Evolutionary conservation across 2,329 filamentous ascomycete genomes (phyloP).

Genomic region (Apiospora phragmitis): DNA sequence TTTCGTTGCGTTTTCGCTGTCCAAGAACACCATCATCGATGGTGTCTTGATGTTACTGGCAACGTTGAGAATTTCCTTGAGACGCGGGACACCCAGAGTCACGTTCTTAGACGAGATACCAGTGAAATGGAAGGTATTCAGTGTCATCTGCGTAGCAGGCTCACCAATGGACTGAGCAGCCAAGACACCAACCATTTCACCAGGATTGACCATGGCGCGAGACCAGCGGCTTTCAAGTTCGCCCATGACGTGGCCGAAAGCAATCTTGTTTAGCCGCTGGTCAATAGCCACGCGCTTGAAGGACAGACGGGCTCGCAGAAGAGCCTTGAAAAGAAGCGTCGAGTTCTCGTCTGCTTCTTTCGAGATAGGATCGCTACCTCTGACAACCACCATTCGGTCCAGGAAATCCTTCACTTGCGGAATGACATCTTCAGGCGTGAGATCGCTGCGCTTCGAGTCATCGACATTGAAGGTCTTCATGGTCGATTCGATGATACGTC

Average conservation of each 20-base stretch:
- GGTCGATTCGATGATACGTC: slow-evolving; percentile 86
- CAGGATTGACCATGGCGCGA: slow-evolving; percentile 81
- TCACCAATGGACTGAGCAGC: slow-evolving; percentile 98
- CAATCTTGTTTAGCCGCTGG: slow-evolving; percentile 84
- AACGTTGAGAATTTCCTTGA: slow-evolving; percentile 99
- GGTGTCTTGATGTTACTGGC: slow-evolving; percentile 98
- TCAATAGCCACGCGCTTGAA: slow-evolving; percentile 91
- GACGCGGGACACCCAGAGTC: slow-evolving; percentile 95
- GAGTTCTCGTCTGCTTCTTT: slow-evolving; percentile 84
- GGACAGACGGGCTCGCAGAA: slow-evolving; percentile 83
- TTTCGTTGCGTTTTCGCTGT: slow-evolving; percentile 64
- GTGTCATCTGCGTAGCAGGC: slow-evolving; percentile 97
- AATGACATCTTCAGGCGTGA: slow-evolving; percentile 86
- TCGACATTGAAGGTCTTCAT: slow-evolving; percentile 91
- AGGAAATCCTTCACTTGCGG: slow-evolving; percentile 75
- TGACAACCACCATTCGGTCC: slow-evolving; percentile 79
- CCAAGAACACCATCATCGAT: slow-evolving; percentile 89
- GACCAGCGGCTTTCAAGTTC: slow-evolving; percentile 89
- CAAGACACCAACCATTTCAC: slow-evolving; percentile 98
- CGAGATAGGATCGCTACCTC: slow-evolving; percentile 80
- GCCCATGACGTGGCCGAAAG: slow-evolving; percentile 89
- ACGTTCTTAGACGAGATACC: slow-evolving; percentile 99
- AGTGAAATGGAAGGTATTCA: slow-evolving; percentile 99
- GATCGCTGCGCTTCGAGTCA: slow-evolving; percentile 79
- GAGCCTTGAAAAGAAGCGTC: slow-evolving; percentile 88